Conservation (phyloP, 306 rosid genomes). For the Pueraria montana region DNA sequence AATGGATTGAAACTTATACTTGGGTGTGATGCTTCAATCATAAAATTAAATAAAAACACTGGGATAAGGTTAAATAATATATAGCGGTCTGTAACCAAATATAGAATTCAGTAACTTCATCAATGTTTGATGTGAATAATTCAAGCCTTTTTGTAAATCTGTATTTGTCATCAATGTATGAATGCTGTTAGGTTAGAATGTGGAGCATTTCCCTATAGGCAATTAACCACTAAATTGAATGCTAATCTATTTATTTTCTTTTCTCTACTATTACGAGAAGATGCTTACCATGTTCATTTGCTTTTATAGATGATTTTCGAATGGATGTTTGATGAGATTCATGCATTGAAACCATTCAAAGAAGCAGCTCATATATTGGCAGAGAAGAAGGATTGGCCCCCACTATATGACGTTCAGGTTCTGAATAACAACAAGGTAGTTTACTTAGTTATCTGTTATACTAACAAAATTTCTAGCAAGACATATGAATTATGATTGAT, state of each 20-base stretch:
- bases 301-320: conserved; percentile 86
- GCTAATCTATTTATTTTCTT: conserved; percentile 35
- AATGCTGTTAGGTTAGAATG: not conserved
- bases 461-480: not conserved
- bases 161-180: not conserved
- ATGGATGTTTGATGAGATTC: conserved; percentile 98
- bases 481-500: not conserved
- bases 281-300: conserved; percentile 35
- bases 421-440: conserved; percentile 84
- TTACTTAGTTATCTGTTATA: conserved; percentile 3
- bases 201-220: not conserved
- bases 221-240: conserved; percentile 5
- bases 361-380: conserved; percentile 81
- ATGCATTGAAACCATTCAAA: conserved; percentile 79
- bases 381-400: conserved; percentile 89
- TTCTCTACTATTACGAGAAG: conserved; percentile 32
- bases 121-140: conserved; percentile 18
- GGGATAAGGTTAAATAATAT: not conserved
- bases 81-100: not conserved
- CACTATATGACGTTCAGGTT: conserved; percentile 65
- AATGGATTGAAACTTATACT: not conserved
- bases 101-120: not conserved
- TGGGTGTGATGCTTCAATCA: not conserved
- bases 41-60: not conserved
- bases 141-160: conserved; percentile 12